phyloP scores from a whole-genome alignment of 2,329 filamentous ascomycete genomes.

The Myriangium duriaei region DNA sequence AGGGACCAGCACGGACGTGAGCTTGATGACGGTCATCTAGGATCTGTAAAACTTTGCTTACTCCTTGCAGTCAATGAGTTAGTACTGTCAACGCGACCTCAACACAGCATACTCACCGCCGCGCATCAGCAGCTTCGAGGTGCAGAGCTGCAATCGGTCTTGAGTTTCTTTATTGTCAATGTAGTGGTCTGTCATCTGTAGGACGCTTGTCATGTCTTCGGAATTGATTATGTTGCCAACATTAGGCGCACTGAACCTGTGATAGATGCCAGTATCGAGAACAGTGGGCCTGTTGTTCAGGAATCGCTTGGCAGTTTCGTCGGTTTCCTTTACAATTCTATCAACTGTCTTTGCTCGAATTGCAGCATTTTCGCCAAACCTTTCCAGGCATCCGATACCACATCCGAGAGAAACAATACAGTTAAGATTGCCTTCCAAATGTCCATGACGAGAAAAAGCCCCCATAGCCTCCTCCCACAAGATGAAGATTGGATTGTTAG shows the following conservation, averaged over 20 bases:
- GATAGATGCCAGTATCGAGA: no score
- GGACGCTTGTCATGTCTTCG: neutral
- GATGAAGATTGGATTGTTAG: conserved; percentile 34
- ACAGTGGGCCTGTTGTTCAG: no score
- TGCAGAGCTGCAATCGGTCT: neutral
- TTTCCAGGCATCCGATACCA: conserved; percentile 1
- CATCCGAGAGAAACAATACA: conserved; percentile 7
- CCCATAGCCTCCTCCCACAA: conserved; percentile 28
- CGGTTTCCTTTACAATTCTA: conserved; percentile 4
- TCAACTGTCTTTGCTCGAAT: neutral
- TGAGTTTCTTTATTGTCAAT: neutral
- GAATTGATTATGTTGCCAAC: neutral
- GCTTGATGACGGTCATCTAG: neutral
- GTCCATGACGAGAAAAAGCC: neutral
- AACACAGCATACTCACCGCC: neutral
- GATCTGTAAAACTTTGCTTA: no score
- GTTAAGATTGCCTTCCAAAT: neutral
- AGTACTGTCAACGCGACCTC: neutral
- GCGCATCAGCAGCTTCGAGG: neutral
- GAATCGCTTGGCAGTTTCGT: conserved; percentile 6
- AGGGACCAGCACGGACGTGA: neutral
- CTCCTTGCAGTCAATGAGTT: no score
- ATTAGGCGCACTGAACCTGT: conserved; percentile 9
- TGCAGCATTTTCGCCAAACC: neutral
- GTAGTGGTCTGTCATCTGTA: conserved; percentile 4